phyloP scores from a whole-genome alignment of 2,329 filamentous ascomycete species.

The Leptodontidium sp. region DNA sequence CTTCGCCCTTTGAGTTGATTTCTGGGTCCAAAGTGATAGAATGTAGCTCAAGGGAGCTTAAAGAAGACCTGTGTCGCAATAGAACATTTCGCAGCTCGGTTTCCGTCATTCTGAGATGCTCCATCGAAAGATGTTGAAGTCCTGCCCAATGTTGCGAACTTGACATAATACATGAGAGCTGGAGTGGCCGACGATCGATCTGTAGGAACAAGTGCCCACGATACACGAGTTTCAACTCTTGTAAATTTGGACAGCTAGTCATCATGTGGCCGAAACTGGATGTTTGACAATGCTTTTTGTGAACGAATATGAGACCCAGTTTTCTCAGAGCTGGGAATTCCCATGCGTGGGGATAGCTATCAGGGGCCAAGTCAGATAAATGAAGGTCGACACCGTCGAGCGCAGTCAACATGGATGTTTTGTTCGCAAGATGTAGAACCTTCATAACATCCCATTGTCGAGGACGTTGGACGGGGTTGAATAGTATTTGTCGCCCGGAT shows the following conservation, averaged over 20 bases:
- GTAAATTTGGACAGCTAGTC: constrained; percentile 6
- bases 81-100: not conserved
- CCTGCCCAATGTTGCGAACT: not conserved
- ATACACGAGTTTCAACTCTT: not conserved
- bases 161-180: not conserved
- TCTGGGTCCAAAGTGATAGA: not conserved
- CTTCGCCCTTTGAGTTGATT: not conserved
- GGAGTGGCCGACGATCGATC: not conserved
- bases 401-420: not conserved
- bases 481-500: not conserved
- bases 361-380: not conserved
- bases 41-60: not conserved
- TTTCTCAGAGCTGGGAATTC: constrained; percentile 5
- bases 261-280: not conserved
- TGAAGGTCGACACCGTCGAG: constrained; percentile 4
- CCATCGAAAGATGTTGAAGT: not conserved
- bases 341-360: not conserved
- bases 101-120: not conserved
- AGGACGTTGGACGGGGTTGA: not conserved
- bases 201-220: not conserved
- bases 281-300: not conserved
- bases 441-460: not conserved
- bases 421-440: not conserved
- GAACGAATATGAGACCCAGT: not conserved
- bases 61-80: not conserved